phyloP scores from a whole-genome alignment of 805 yeast genomes.

The Diddensiella santjacobensis region DNA sequence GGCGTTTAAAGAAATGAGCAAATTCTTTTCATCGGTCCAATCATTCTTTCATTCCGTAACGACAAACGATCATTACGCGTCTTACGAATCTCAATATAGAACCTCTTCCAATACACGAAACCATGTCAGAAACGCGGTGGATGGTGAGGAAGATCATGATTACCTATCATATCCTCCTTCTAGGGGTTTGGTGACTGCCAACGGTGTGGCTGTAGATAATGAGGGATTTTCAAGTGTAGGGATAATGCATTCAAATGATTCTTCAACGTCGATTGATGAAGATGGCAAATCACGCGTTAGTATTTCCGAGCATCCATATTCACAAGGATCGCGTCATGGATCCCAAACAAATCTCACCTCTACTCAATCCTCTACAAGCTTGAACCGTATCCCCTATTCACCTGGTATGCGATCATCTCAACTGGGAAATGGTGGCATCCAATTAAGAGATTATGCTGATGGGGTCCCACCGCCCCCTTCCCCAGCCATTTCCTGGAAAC shows the following conservation, averaged over 20 bases:
- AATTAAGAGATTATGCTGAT: constrained; percentile 41
- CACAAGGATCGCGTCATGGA: constrained; percentile 10
- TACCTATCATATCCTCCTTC: constrained; percentile 4
- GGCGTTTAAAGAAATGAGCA: constrained; percentile 27
- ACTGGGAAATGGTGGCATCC: constrained; percentile 34
- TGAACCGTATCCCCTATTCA: constrained; percentile 28
- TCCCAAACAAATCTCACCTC: constrained; percentile 18
- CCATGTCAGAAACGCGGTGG: constrained; percentile 4
- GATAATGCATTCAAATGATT: constrained; percentile 14
- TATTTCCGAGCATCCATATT: background rate
- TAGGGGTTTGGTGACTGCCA: constrained; percentile 4
- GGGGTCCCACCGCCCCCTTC: constrained; percentile 62
- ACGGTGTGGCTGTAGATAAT: constrained; percentile 9
- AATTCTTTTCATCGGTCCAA: constrained; percentile 28
- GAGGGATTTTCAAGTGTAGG: constrained; percentile 22
- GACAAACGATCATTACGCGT: constrained; percentile 38
- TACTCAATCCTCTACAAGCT: constrained; percentile 19
- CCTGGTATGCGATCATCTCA: constrained; percentile 36
- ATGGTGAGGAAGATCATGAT: constrained; percentile 4
- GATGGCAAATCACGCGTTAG: background rate
- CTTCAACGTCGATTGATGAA: constrained; percentile 18
- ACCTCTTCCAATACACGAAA: constrained; percentile 16
- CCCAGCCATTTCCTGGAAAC: constrained; percentile 79
- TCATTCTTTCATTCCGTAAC: constrained; percentile 37
- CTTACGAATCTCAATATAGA: constrained; percentile 28